Percentiles rank a stretch among this genome's conserved stretches.
phyloP scores from a whole-genome alignment of 2,329 filamentous ascomycete species.

The Alternaria brassicae region DNA sequence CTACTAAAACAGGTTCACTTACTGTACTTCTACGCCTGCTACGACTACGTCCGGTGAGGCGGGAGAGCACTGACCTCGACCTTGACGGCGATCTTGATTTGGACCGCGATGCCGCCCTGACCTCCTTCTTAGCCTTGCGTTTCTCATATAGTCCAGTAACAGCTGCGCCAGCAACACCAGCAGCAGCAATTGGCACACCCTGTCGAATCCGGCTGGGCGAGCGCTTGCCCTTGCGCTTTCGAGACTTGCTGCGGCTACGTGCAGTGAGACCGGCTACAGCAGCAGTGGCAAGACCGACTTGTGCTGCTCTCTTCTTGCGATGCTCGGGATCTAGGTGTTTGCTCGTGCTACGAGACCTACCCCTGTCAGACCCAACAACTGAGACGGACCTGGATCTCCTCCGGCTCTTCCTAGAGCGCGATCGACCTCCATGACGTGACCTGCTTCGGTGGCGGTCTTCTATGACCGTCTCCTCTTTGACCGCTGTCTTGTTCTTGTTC shows the following conservation, averaged over 20 bases:
- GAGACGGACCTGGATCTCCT: constrained; percentile 47
- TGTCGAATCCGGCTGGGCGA: constrained; percentile 64
- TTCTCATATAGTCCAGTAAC: constrained; percentile 69
- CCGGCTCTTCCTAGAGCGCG: constrained; percentile 50
- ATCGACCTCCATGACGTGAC: constrained; percentile 37
- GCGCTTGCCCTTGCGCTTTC: constrained; percentile 59
- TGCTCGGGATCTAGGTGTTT: constrained; percentile 56
- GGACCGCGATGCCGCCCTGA: constrained; percentile 55
- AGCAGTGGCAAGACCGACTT: constrained; percentile 68
- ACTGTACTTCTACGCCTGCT: constrained; percentile 53
- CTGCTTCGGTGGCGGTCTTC: constrained; percentile 55
- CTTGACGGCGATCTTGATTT: constrained; percentile 51
- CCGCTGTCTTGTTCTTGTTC: constrained; percentile 55
- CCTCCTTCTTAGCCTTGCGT: constrained; percentile 66
- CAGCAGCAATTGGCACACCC: constrained; percentile 66
- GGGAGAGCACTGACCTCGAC: constrained; percentile 55
- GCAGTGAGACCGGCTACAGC: constrained; percentile 68
- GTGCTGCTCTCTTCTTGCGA: constrained; percentile 65
- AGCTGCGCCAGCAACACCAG: constrained; percentile 67
- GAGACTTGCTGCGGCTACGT: constrained; percentile 64
- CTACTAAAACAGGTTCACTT: constrained; percentile 63
- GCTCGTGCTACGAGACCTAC: constrained; percentile 53
- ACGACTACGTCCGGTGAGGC: constrained; percentile 44
- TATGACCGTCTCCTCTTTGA: constrained; percentile 48
- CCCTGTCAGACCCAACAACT: constrained; percentile 34